Percentiles rank a stretch among this genome's conserved stretches.
phyloP scores from a whole-genome alignment of 2,329 filamentous ascomycete genomes.

The Elsinoe perseae region DNA sequence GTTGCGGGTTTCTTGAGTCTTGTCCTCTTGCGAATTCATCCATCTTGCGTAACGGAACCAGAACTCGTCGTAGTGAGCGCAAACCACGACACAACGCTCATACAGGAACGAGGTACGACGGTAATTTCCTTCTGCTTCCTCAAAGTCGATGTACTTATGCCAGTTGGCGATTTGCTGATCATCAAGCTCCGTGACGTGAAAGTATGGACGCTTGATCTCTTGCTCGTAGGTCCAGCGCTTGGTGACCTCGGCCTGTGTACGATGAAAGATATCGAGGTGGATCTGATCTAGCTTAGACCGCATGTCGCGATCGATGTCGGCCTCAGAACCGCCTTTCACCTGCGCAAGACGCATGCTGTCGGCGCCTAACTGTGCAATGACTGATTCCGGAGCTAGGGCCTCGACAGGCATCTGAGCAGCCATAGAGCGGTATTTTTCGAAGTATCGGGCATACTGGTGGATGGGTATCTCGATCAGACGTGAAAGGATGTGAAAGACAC shows the following conservation, averaged over 20 bases:
- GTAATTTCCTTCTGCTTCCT: conserved; percentile 76
- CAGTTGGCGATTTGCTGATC: conserved; percentile 79
- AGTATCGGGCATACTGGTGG: conserved; percentile 93
- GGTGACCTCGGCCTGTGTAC: conserved; percentile 77
- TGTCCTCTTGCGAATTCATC: conserved; percentile 74
- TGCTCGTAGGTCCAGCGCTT: conserved; percentile 94
- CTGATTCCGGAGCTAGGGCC: conserved; percentile 64
- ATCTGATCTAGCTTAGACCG: conserved; percentile 70
- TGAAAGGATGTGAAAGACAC: conserved; percentile 73
- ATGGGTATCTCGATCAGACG: conserved; percentile 84
- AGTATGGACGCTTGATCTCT: conserved; percentile 92
- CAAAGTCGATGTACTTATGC: conserved; percentile 94
- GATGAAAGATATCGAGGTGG: conserved; percentile 72
- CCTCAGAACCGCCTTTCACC: conserved; percentile 58
- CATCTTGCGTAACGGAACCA: conserved; percentile 96
- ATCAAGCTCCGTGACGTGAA: conserved; percentile 90
- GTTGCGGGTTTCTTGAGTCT: conserved; percentile 81
- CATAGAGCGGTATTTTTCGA: conserved; percentile 76
- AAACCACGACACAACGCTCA: conserved; percentile 86
- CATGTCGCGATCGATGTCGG: conserved; percentile 76
- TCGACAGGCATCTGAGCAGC: conserved; percentile 63
- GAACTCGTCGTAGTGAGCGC: conserved; percentile 93
- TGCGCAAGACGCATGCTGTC: conserved; percentile 63
- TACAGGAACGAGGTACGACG: conserved; percentile 73
- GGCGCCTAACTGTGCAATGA: conserved; percentile 58